phyloP scores from a whole-genome alignment of 179 eudicot genomes.

The Actinidia polygama region DNA sequence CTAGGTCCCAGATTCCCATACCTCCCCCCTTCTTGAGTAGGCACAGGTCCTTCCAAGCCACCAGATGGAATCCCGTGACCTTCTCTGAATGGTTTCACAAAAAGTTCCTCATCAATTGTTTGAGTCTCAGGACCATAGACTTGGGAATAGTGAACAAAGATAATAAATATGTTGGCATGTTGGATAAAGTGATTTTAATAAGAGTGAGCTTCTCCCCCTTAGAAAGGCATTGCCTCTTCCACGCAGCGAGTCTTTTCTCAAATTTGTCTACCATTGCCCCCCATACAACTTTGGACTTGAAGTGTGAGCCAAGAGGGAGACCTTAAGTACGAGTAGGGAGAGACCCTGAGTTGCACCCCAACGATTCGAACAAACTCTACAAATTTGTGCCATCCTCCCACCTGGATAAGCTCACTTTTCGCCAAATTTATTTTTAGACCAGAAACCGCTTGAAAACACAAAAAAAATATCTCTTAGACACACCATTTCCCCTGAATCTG shows the following conservation, averaged over 20 bases:
- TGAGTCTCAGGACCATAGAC: too few relatives aligned
- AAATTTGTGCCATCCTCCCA: not conserved
- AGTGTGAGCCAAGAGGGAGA: not conserved
- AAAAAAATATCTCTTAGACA: too few relatives aligned
- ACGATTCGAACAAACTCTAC: not conserved
- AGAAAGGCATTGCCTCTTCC: not conserved
- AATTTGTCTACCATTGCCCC: not conserved
- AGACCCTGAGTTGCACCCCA: not conserved
- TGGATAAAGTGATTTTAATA: not conserved
- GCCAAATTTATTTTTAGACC: not conserved
- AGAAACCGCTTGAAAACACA: not conserved
- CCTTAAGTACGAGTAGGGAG: not conserved
- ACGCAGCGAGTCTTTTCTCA: not conserved
- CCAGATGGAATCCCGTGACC: not conserved
- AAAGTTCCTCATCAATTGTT: not conserved
- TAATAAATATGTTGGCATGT: not conserved
- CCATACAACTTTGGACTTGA: not conserved
- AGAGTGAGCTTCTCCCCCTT: not conserved
- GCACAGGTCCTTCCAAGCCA: too few relatives aligned
- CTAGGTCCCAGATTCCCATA: not conserved
- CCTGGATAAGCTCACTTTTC: not conserved
- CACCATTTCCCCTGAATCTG: too few relatives aligned
- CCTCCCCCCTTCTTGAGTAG: not conserved
- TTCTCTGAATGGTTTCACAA: not conserved
- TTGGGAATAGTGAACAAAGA: not conserved